Base-by-base conservation (phyloP, 352 stramenopile genomes). In the Globisporangium solare region DNA sequence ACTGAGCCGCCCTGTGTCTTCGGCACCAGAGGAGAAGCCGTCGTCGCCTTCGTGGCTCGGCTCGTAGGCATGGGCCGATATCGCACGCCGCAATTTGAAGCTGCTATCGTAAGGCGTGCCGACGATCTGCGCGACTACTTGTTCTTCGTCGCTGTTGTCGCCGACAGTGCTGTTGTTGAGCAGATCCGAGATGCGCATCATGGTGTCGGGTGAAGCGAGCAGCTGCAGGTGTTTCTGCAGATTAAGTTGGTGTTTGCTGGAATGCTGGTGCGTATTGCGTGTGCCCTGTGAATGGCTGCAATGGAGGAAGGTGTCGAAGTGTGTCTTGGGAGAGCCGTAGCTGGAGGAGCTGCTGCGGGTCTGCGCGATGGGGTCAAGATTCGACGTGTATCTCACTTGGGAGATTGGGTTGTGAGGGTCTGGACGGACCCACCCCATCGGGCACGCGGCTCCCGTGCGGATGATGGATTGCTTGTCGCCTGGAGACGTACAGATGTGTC, bases 351-450 rank as follows among this genome's bases (percentile, higher is more conserved):
- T 43, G 39, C 13, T 18, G 17, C 17, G 7, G 39, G 39, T 43
- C 13, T 43, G 4, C 17, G 39, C 22, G 40, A 24, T 12, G 31
- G 18, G 24, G 22, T 52, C 43, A 54, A 55, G 52, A 56, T 48
- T 49, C 43, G 56, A 62, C 56, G 51, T 62, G 41, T 62, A 62
- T 62, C 56, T 62, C 56, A 62, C 56, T 62, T 62, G 48, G 56
- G 56, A 62, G 56, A 62, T 62, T 62, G 56, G 48, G 48, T 62
- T 57, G 31, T 62, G 56, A 56, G 56, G 47, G 32, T 55, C 39
- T 17, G 37, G 35, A 6, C 18, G 20, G 37, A 49, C 55, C 55
- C 47, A 50, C 41, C 32, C n/a, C 31, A 35, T 56, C 51, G 8
- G 35, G 21, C 3, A n/a, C 27, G 27, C 5, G 27, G 7, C 27